These are phyloP conservation scores for Diutina sp. DNA, from an alignment of 1,139 yeast species.

Conservation along the genomic window DNA sequence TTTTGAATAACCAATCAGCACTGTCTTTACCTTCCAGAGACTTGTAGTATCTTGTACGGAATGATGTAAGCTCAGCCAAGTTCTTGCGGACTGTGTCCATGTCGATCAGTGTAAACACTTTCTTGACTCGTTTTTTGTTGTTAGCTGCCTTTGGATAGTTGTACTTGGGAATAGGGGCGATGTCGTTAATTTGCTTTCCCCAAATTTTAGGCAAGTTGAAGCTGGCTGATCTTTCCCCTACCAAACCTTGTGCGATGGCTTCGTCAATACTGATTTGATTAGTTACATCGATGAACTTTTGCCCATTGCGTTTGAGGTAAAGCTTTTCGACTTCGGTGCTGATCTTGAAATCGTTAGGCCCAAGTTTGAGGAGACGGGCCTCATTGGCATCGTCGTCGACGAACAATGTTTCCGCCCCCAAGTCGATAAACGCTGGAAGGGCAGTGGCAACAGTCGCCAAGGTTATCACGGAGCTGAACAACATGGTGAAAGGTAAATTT, in stretches of 20 bases:
- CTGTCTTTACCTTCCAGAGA: constrained; percentile 58
- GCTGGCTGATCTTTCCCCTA: constrained; percentile 7
- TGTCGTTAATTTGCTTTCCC: constrained; percentile 19
- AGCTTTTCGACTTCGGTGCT: constrained; percentile 48
- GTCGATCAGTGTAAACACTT: constrained; percentile 28
- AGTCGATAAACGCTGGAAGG: neutral
- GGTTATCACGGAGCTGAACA: neutral
- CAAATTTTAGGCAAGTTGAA: constrained; percentile 12
- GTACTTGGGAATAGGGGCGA: constrained; percentile 23
- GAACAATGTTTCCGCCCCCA: neutral
- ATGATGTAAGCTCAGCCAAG: constrained; percentile 54
- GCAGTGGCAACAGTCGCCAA: neutral
- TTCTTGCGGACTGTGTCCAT: constrained; percentile 35
- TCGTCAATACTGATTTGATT: constrained; percentile 22
- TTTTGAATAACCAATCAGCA: constrained; percentile 55
- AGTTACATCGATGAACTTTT: constrained; percentile 64
- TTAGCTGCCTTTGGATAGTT: constrained; percentile 39
- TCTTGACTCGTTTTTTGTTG: constrained; percentile 26
- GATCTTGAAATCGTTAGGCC: constrained; percentile 24
- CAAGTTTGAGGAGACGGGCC: constrained; percentile 21
- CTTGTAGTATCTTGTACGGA: constrained; percentile 73
- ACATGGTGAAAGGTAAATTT: neutral
- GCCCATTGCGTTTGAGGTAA: constrained; percentile 37
- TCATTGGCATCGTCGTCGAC: neutral
- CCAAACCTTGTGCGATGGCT: constrained; percentile 18